These are phyloP conservation scores for Backusella psychrophila DNA, from an alignment of 192 early-diverging fungal genomes.

Conservation along the genomic window DNA sequence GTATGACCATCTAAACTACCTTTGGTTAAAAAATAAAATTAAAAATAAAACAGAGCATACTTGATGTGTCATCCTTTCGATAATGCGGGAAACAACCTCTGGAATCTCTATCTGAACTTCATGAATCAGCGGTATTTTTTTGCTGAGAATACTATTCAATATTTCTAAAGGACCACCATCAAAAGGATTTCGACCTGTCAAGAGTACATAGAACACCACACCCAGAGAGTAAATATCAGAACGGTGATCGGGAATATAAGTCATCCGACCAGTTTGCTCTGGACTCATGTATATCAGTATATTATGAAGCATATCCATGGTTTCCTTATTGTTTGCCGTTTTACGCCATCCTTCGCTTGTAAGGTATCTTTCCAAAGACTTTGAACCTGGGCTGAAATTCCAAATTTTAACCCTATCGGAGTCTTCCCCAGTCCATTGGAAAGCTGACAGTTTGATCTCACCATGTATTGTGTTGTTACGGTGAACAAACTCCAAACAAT, in stretches of 20 bases:
- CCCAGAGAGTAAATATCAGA: conserved; percentile 35
- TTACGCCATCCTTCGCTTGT: conserved; percentile 29
- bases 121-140: conserved; percentile 18
- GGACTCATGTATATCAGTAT: conserved; percentile 26
- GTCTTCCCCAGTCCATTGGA: conserved; percentile 26
- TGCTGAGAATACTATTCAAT: conserved; percentile 29
- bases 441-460: conserved; percentile 24
- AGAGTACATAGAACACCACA: conserved; percentile 28
- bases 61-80: conserved; percentile 34
- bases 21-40: not conserved
- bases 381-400: conserved; percentile 21
- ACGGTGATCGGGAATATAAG: conserved; percentile 32
- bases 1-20: not conserved
- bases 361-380: conserved; percentile 21
- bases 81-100: conserved; percentile 16
- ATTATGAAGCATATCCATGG: conserved; percentile 12
- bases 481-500: conserved; percentile 36
- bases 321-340: conserved; percentile 19
- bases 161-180: conserved; percentile 36
- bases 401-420: conserved; percentile 18
- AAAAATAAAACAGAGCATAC: conserved; percentile 3
- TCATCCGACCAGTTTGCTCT: conserved; percentile 34
- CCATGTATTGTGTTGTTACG: conserved; percentile 28
- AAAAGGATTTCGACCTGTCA: conserved; percentile 26
- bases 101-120: conserved; percentile 29